Conservation (phyloP, 1,284 basidiomycete species). For the Fistulinella cinereoalba region DNA sequence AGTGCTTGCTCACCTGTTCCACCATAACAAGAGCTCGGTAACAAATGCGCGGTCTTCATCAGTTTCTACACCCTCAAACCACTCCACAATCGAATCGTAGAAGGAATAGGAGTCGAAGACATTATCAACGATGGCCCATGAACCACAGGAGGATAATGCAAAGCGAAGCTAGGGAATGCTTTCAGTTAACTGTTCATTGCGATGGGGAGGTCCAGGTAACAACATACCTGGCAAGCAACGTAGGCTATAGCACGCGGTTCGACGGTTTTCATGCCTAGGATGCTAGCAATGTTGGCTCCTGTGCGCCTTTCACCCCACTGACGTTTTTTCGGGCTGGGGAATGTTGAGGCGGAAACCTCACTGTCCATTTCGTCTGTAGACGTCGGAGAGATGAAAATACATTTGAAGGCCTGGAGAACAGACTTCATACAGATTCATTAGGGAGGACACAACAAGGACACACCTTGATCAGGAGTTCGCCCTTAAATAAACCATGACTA, state of each 20-base stretch:
- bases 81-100: conserved; percentile 10
- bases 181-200: background rate
- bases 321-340: no score
- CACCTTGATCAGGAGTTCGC: background rate
- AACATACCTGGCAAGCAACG: no score
- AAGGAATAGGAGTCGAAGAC: conserved; percentile 9
- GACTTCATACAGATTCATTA: background rate
- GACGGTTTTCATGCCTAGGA: no score
- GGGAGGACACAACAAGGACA: no score
- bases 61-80: conserved; percentile 2
- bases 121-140: conserved; percentile 3
- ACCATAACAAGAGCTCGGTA: conserved; percentile 7
- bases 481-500: background rate
- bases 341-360: no score
- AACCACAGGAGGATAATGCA: background rate
- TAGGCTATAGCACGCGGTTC: no score
- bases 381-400: background rate
- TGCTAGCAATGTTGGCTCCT: no score
- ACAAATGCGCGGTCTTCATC: background rate
- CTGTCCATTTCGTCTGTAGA: background rate
- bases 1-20: conserved; percentile 10
- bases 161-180: background rate
- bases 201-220: background rate
- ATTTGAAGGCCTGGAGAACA: background rate
- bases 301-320: no score